phyloP scores from a whole-genome alignment of 345 rosid species.

The Tarenaya hassleriana region DNA sequence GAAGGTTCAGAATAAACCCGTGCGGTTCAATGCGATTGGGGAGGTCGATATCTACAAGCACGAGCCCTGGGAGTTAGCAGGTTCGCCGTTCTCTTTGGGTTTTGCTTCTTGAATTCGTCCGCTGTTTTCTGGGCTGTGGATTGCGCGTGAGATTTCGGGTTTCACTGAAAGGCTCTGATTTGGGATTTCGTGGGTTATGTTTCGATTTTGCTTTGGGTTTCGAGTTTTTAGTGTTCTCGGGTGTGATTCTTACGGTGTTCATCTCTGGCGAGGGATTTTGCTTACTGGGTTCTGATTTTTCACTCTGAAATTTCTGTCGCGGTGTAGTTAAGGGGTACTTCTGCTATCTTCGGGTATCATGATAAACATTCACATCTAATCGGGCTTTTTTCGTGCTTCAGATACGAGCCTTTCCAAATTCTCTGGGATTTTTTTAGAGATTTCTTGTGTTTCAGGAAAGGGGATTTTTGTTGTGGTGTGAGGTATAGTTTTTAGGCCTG shows the following conservation, averaged over 20 bases:
- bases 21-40: constrained; percentile 49
- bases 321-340: not conserved
- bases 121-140: not conserved
- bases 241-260: not conserved
- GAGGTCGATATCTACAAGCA: constrained; percentile 69
- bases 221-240: not conserved
- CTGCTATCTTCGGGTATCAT: not conserved
- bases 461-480: not conserved
- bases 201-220: constrained; percentile 2
- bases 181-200: not conserved
- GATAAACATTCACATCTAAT: not conserved
- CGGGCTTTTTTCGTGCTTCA: not conserved
- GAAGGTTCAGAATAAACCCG: constrained; percentile 47
- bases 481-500: not conserved
- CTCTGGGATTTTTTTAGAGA: not conserved
- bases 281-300: not conserved
- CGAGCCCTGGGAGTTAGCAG: constrained; percentile 70
- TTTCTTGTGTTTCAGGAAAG: constrained; percentile 8
- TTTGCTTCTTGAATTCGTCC: not conserved
- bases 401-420: not conserved
- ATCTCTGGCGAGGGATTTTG: not conserved
- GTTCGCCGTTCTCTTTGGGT: constrained; percentile 17
- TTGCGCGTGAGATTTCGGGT: not conserved
- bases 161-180: not conserved
- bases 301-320: too few relatives aligned